Evolutionary conservation across 139 green algal genomes (phyloP), one percentile per base, ranked within the genome.

Genomic region (Microglena sp.): DNA sequence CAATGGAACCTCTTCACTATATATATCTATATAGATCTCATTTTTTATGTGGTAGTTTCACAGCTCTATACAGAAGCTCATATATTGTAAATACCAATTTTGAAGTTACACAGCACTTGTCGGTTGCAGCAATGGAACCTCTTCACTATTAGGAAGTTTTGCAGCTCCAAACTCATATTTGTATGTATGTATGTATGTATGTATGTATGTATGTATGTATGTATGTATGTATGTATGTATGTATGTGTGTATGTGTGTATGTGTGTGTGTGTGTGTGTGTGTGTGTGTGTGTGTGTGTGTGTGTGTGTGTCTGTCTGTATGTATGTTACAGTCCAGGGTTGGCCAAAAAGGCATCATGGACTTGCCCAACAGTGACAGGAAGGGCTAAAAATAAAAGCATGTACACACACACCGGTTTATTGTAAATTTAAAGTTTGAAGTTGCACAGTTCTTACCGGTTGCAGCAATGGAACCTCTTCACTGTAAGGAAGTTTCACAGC

Each of bases 261-360:
- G 5, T 26, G 53, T 53, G 29, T 4, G 21, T 3, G 18, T 57
- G 45, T 57, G 5, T 11, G 45, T 27, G 45, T 11, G 45, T 57
- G 45, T 57, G 45, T 57, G 45, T 11, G 27, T 35, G 44, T 34
- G 33, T 55, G 54, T 33, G 35, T 56, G 33, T 33, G 59, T n/a
- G 32, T n/a, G 6, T 57, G 45, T n/a, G 45, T 57, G 45, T n/a
- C n/a, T n/a, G n/a, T n/a, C n/a, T n/a, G n/a, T n/a, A n/a, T n/a
- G n/a, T n/a, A n/a, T n/a, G n/a, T n/a, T n/a, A n/a, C n/a, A n/a
- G n/a, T n/a, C n/a, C n/a, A n/a, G n/a, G n/a, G n/a, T n/a, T n/a
- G n/a, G n/a, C n/a, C n/a, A n/a, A n/a, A n/a, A n/a, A n/a, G n/a
- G n/a, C n/a, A n/a, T n/a, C n/a, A n/a, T n/a, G n/a, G n/a, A n/a